phyloP scores from a whole-genome alignment of 176 grass and related monocot genomes.

The sorghum (Sorghum bicolor) region Sorghum_bicolor_NCBIv3 NC_012870.2:12176501-12177000 shows the following conservation, averaged over 20 bases:
- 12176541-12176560: neutral
- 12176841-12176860: neutral
- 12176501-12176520: conserved; percentile 89
- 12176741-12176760: neutral
- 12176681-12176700: neutral
- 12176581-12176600: neutral
- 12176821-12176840: neutral
- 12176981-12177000: conserved; percentile 71
- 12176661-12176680: neutral
- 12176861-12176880: conserved; percentile 1
- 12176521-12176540: conserved; percentile 87
- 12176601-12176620: conserved; percentile 2
- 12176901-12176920: neutral
- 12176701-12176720: neutral
- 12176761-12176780: neutral
- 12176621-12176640: neutral
- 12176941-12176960: neutral
- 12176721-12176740: neutral
- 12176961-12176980: conserved; percentile 23
- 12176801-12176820: conserved; percentile 1
- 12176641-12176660: neutral
- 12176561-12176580: neutral
- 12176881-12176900: neutral
- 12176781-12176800: neutral
- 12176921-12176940: neutral